A percentile compares a stretch with the other conserved stretches of the same genome.
Evolutionary conservation across 2,329 filamentous ascomycete genomes (phyloP).

Genomic region (Colletotrichum endophyticum): DNA sequence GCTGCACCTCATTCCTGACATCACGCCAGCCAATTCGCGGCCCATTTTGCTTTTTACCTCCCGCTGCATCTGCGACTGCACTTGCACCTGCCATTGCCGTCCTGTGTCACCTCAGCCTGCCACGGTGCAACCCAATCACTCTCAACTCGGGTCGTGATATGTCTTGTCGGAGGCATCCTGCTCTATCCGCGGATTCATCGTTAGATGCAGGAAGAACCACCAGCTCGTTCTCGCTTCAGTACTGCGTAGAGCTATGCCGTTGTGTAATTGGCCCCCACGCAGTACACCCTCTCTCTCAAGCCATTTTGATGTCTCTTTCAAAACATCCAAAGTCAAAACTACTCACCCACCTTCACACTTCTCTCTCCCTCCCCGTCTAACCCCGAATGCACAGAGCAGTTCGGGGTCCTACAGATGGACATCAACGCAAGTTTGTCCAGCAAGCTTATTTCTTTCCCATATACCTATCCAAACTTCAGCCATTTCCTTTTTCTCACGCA

Average conservation of each 20-base stretch:
- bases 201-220: neutral
- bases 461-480: neutral
- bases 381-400: neutral
- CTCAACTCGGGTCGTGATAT: neutral
- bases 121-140: neutral
- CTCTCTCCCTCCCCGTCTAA: neutral
- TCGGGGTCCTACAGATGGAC: neutral
- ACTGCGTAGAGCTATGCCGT: neutral
- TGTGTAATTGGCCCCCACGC: neutral
- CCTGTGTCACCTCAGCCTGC: neutral
- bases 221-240: neutral
- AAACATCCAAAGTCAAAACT: neutral
- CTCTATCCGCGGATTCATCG: neutral
- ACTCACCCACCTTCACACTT: neutral
- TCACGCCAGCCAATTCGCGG: neutral
- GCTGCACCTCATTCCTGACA: conserved; percentile 8
- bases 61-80: neutral
- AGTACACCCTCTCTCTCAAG: neutral
- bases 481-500: neutral
- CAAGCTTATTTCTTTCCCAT: neutral
- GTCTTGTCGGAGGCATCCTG: neutral
- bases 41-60: neutral
- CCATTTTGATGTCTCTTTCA: neutral
- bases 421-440: conserved; percentile 10
- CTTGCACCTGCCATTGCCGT: neutral